Base-by-base conservation (phyloP, 23 red algal species). In the Gracilaria vermiculophylla region DNA sequence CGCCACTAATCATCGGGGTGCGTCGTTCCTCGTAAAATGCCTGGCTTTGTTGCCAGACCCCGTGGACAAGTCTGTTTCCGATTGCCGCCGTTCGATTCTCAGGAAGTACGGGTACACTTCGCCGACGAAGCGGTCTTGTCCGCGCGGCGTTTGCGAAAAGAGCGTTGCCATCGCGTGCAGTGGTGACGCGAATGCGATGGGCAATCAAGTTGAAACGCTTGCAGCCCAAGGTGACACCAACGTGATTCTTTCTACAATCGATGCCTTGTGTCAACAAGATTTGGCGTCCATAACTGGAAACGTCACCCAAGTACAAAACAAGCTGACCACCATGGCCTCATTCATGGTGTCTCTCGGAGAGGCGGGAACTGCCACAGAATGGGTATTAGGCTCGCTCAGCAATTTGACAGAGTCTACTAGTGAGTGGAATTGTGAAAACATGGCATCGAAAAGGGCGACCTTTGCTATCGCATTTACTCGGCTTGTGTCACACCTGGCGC, bases 31-130 rank as follows among this genome's bases (percentile, higher is more conserved):
- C 1, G 65, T 86, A 16, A 86, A 86, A 60, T 86, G 81, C 15
- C 66, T 86, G n/a, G 35, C 81, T 20, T 31, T 86, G 37, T 58
- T 86, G 37, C 81, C 81, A 19, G 81, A 86, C 32, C 81, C 43
- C 31, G 49, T 53, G 14, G 44, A 86, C 45, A 70, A 74, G 21
- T 70, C 81, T 34, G 62, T 72, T 25, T 67, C 65, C 5, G 81
- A 86, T 54, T 72, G 81, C 44, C 62, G 81, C 8, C 56, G 81
- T 33, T 70, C 81, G 12, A 42, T 86, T 36, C 81, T 86, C 20
- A 58, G 81, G 51, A 86, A 86, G 61, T 86, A 86, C 19, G 81
- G 81, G 31, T 86, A 54, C n/a, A 53, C 40, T 74, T 86, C 81
- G 33, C 25, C 35, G 27, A 40, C 56, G 16, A 53, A 62, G n/a